Evolutionary conservation across 345 rosid species (phyloP), one percentile per base, ranked within the genome.

Genomic region (Bruguiera parviflora): DNA sequence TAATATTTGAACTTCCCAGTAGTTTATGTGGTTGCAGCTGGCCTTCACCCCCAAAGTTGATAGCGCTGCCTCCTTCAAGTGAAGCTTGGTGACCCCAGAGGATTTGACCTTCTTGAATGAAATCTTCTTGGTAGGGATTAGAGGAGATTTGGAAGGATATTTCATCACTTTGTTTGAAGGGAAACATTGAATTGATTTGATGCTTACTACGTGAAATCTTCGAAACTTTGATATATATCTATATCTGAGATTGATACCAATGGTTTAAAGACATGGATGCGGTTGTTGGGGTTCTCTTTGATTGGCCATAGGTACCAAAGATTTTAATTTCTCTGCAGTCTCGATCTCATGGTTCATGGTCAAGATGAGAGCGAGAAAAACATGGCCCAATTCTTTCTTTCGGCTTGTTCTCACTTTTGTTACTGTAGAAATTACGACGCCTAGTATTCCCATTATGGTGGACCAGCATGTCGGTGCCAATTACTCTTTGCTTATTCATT

Each of bases 91-190:
- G 59, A 55, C 37, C 70, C 52, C 20, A 28, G 25, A 39, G n/a
- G 3, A 63, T 33, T 9, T 13, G 51, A 15, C 47, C 49, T 6
- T 65, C 61, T 57, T 24, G 47, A 68, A 18, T 28, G 35, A 27
- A 11, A 31, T 74, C 68, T 46, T 69, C 65, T 46, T 55, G 77
- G 68, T 68, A 22, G 65, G 69, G 73, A 57, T 68, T 2, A 32
- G 8, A 62, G 24, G 27, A 73, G 72, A 73, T 31, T 8, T 43
- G 52, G 64, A 67, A 5, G 21, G 51, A 62, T 19, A 39, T 15
- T 4, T 46, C 68, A 63, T 74, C 56, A 49, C 24, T 43, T 68
- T 43, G 68, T 20, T 68, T 64, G 37, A 55, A 68, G 15, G 73
- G 77, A 68, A 67, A 73, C 77, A 73, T 73, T 62, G 67, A 67